A percentile compares a stretch with the other conserved stretches of the same genome.
These are phyloP conservation scores for Tetrahymena elliotti DNA, from an alignment of 73 alveolate genomes.

Conservation along the genomic window DNA sequence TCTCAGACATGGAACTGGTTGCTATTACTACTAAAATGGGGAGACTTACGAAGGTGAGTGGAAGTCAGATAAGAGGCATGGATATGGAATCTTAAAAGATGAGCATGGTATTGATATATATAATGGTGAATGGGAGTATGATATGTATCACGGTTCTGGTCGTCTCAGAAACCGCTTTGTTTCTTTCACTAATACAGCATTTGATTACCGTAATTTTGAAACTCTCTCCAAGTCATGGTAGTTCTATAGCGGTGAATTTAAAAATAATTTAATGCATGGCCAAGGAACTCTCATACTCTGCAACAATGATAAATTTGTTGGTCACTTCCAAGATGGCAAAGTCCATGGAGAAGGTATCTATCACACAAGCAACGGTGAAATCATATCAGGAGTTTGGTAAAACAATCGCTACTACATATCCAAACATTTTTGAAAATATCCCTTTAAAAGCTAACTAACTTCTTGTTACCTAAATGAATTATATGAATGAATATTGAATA, in stretches of 20 bases:
- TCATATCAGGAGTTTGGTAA: not conserved
- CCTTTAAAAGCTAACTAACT: not conserved
- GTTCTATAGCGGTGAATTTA: not conserved
- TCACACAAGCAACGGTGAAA: not conserved
- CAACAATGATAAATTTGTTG: not conserved
- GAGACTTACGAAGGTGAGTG: not conserved
- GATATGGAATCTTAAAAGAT: not conserved
- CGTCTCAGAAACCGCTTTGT: not conserved
- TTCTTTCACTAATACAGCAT: not conserved
- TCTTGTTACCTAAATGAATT: no score
- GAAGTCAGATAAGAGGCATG: not conserved
- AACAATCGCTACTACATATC: not conserved
- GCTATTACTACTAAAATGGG: not conserved
- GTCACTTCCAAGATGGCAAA: not conserved
- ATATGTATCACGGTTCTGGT: not conserved
- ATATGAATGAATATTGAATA: no score
- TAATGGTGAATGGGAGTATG: not conserved
- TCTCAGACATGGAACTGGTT: not conserved
- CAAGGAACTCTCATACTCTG: not conserved
- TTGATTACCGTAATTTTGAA: not conserved
- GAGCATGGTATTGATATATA: not conserved
- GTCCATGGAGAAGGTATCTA: not conserved
- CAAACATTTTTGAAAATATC: not conserved
- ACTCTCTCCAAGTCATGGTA: not conserved
- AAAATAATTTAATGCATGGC: not conserved